Evolutionary conservation across 495 filamentous ascomycete genomes (phyloP), one percentile per base, ranked within the genome.

Genomic region (Penicillium alfredii): DNA sequence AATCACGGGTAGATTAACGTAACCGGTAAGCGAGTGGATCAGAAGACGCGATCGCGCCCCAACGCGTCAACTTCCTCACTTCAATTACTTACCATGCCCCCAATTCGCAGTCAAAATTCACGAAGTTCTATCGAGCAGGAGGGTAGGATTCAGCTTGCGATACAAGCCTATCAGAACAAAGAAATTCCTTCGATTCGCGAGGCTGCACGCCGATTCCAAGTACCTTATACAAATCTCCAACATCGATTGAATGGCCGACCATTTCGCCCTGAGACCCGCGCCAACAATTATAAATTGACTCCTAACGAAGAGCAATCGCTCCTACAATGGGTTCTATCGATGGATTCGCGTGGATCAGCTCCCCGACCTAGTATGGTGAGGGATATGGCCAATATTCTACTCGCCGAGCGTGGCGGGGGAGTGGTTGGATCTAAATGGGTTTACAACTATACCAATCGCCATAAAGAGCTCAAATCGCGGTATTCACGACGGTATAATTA

Each of bases 341-440:
- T 33, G 34, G 41, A 68, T 32, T 22, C 20, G 24, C 23, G 24
- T 23, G 28, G 32, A 34, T 6, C 1, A 15, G 12, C 32, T 2
- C 32, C 20, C 5, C 12, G 12, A 3, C 32, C 32, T 28, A 35
- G 11, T 42, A 34, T 9, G 2, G 12, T 69, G 12, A 35, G 46
- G 60, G 58, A 69, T 53, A 70, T 68, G 42, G 61, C 56, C 14
- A 51, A 63, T 44, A 30, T 36, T 27, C 49, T 69, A 8, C 53
- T 55, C n/a, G 13, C 26, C 30, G 22, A 33, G 21, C 33, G 49
- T 23, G 34, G 46, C 17, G 27, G n/a, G n/a, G n/a, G n/a, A n/a
- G n/a, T n/a, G n/a, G n/a, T n/a, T n/a, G n/a, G n/a, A n/a, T n/a
- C n/a, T n/a, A n/a, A n/a, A n/a, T n/a, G n/a, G n/a, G n/a, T n/a